phyloP scores from a whole-genome alignment of 192 early-diverging fungal genomes.

The Glomus cerebriforme region DNA sequence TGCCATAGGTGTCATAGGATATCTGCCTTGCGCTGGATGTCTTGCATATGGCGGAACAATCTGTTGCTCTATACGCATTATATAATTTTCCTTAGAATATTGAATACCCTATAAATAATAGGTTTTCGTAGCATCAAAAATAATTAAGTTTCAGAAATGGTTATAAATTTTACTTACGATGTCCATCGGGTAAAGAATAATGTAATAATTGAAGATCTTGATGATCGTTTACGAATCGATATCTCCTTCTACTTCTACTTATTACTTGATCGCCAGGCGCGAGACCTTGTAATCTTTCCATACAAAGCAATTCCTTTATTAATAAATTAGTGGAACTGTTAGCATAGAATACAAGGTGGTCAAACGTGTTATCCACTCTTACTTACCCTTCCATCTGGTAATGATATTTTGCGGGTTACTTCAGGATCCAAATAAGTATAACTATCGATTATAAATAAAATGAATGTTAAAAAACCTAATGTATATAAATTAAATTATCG shows the following conservation, averaged over 20 bases:
- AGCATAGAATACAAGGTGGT: not conserved
- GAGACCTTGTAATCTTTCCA: slow-evolving; percentile 42
- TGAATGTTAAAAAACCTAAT: not conserved
- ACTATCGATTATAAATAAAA: slow-evolving; percentile 5
- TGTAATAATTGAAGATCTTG: slow-evolving; percentile 42
- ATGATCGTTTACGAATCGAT: slow-evolving; percentile 37
- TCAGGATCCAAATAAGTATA: slow-evolving; percentile 44
- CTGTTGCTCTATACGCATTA: slow-evolving; percentile 11
- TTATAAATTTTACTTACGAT: slow-evolving; percentile 32
- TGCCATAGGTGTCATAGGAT: not conserved
- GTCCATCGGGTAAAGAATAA: slow-evolving; percentile 35
- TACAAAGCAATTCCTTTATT: slow-evolving; percentile 40
- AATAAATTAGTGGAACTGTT: not conserved
- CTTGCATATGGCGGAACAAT: not conserved
- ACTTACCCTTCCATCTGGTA: slow-evolving; percentile 33
- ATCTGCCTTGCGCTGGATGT: not conserved
- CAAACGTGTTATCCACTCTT: no score
- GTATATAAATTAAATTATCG: not conserved
- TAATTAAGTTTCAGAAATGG: not conserved
- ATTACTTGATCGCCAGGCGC: slow-evolving; percentile 40
- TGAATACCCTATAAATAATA: not conserved
- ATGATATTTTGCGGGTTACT: slow-evolving; percentile 23
- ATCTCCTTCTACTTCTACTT: slow-evolving; percentile 39
- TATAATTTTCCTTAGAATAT: not conserved
- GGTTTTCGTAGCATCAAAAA: not conserved